Evolutionary conservation across 164 flowering plant species (phyloP).

Genomic region (Stephania yunnanensis): DNA sequence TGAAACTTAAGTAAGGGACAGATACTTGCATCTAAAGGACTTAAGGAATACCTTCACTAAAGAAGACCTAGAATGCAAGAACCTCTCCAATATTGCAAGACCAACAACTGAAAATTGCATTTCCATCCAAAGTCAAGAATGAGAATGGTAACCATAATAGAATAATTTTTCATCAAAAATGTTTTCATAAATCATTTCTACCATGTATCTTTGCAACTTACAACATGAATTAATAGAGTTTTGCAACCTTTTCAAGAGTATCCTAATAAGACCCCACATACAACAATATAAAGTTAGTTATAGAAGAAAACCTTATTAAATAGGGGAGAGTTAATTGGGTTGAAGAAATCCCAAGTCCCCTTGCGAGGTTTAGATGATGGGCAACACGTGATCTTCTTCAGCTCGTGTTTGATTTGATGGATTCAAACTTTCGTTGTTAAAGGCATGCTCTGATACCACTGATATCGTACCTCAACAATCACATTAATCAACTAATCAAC

Average conservation of each 20-base stretch:
- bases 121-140: conserved; percentile 1
- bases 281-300: background rate
- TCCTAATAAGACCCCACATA: background rate
- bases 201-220: background rate
- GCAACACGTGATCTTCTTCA: too few species aligned
- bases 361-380: too few species aligned
- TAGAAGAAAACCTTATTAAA: too few species aligned
- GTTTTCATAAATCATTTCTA: background rate
- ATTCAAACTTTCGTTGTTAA: too few species aligned
- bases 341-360: too few species aligned
- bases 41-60: conserved; percentile 46
- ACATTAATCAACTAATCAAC: too few species aligned
- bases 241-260: background rate
- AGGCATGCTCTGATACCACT: too few species aligned
- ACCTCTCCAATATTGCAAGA: conserved; percentile 76
- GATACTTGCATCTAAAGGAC: conserved; percentile 6
- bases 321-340: too few species aligned
- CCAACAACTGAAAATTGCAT: conserved; percentile 68
- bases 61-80: conserved; percentile 52
- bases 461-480: too few species aligned
- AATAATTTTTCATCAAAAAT: background rate
- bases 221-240: background rate
- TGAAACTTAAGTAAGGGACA: background rate
- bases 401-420: too few species aligned
- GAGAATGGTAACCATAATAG: background rate